A percentile compares a stretch with the other conserved stretches of the same genome.
phyloP scores from a whole-genome alignment of 129 eudicot species.

The Artemisia argyi region DNA sequence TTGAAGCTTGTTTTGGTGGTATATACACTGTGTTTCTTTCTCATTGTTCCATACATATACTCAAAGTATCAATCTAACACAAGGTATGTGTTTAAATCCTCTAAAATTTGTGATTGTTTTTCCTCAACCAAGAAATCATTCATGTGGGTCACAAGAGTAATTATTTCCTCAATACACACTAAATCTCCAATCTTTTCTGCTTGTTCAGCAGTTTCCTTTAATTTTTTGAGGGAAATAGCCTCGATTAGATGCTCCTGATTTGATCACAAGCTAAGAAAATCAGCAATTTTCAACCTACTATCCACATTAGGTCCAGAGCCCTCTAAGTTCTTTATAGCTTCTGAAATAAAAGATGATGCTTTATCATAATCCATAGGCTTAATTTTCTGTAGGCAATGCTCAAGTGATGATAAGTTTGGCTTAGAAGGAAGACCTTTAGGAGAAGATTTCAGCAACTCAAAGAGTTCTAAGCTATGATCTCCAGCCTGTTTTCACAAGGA shows the following conservation, averaged over 20 bases:
- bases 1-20: too few species aligned
- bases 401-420: slow-evolving; percentile 60
- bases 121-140: slow-evolving; percentile 57
- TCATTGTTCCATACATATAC: too few species aligned
- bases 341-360: slow-evolving; percentile 46
- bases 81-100: too few species aligned
- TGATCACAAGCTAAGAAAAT: slow-evolving; percentile 65
- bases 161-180: slow-evolving; percentile 72
- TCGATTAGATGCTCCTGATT: slow-evolving; percentile 90
- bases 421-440: slow-evolving; percentile 51
- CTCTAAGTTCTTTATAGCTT: slow-evolving; percentile 62
- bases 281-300: slow-evolving; percentile 58
- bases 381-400: slow-evolving; percentile 65
- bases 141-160: slow-evolving; percentile 76
- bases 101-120: slow-evolving; percentile 74
- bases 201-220: slow-evolving; percentile 91
- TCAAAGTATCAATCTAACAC: too few species aligned
- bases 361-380: slow-evolving; percentile 53
- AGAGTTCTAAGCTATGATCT: slow-evolving; percentile 52
- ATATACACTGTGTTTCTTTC: too few species aligned
- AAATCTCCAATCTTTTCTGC: slow-evolving; percentile 74
- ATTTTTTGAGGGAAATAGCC: slow-evolving; percentile 88
- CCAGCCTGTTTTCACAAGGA: too few species aligned
- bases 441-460: slow-evolving; percentile 62
- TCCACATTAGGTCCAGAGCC: slow-evolving; percentile 72